phyloP scores from a whole-genome alignment of 305 asterid genomes.

The Rubia tinctorum region DNA sequence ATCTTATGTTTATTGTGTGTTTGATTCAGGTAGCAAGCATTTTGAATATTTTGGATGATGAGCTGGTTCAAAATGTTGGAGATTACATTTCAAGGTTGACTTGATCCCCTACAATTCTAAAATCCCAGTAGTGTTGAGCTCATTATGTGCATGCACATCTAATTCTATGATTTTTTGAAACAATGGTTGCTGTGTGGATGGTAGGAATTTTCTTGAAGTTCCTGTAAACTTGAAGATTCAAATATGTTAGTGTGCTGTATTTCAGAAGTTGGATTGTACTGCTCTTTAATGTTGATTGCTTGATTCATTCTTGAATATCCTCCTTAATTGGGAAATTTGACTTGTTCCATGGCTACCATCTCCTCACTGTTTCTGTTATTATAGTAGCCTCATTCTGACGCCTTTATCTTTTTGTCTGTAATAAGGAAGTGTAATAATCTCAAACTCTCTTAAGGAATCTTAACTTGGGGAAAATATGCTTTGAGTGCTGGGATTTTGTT shows the following conservation, averaged over 20 bases:
- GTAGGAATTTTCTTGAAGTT: not conserved
- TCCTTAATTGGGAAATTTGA: not conserved
- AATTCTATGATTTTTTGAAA: not conserved
- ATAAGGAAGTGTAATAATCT: not conserved
- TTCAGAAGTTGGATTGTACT: not conserved
- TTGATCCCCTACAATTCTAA: not conserved
- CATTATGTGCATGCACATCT: not conserved
- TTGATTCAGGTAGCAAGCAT: slow-evolving; percentile 77
- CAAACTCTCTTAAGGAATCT: not conserved
- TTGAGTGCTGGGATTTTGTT: not conserved
- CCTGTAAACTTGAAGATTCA: not conserved
- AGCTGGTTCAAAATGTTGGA: slow-evolving; percentile 67
- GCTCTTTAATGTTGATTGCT: not conserved
- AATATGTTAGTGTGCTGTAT: not conserved
- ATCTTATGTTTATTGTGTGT: slow-evolving; percentile 17
- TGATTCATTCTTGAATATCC: not conserved
- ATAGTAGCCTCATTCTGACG: not conserved
- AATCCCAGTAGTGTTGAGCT: not conserved
- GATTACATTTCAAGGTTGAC: slow-evolving; percentile 78
- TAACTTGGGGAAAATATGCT: not conserved
- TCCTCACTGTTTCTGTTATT: not conserved
- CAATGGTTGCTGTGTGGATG: not conserved
- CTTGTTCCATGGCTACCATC: not conserved
- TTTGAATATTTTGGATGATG: slow-evolving; percentile 78
- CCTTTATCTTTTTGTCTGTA: not conserved